These are phyloP conservation scores for Beauveria asiatica DNA, from an alignment of 2,329 filamentous ascomycete species.

Conservation along the genomic window DNA sequence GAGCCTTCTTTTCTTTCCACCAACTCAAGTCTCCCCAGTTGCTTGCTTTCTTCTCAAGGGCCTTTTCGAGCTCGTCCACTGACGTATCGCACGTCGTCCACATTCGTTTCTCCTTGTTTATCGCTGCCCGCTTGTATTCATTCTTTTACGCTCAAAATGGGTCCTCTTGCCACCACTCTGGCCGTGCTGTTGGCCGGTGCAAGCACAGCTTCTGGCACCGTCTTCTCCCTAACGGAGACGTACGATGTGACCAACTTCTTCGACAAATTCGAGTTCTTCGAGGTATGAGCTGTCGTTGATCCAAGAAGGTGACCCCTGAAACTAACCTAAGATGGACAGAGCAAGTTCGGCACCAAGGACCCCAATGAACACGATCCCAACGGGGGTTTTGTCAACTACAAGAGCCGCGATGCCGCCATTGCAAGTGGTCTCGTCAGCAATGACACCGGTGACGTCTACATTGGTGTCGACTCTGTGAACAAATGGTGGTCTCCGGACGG, in stretches of 20 bases:
- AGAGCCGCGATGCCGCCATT: conserved; percentile 25
- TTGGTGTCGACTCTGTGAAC: conserved; percentile 29
- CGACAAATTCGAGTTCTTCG: conserved; percentile 36
- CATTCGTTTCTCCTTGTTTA: not conserved
- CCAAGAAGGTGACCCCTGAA: not conserved
- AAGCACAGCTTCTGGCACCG: not conserved
- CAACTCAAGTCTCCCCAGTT: not conserved
- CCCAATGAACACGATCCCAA: conserved; percentile 45
- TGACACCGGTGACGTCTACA: conserved; percentile 26
- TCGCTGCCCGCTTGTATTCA: not conserved
- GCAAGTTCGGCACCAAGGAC: conserved; percentile 14
- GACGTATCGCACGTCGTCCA: conserved; percentile 10
- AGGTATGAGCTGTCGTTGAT: conserved; percentile 19
- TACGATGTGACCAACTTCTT: conserved; percentile 33
- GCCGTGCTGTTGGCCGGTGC: not conserved
- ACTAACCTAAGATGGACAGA: not conserved
- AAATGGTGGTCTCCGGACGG: conserved; percentile 20
- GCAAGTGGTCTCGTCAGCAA: conserved; percentile 26
- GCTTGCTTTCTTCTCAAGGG: not conserved
- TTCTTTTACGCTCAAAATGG: conserved; percentile 5
- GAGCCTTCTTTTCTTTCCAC: not conserved
- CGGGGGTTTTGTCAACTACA: conserved; percentile 54
- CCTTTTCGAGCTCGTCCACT: conserved; percentile 4
- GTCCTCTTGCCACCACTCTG: not conserved
- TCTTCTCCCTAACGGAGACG: not conserved